Evolutionary conservation across 108 stramenopile species (phyloP).

Genomic region (Phaeodactylum tricornutum): DNA sequence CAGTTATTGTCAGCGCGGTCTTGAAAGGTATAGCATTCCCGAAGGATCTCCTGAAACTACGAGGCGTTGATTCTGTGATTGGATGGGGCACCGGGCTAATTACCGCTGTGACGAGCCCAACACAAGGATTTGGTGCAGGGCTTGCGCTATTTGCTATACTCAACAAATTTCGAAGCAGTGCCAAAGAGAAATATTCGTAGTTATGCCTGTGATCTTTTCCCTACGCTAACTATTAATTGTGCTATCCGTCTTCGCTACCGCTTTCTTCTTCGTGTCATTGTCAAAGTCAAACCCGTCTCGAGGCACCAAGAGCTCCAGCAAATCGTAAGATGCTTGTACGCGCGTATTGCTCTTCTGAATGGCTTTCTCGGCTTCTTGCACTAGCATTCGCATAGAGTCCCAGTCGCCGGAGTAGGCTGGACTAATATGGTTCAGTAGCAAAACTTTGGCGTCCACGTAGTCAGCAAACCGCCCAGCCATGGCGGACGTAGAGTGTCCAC

Average conservation of each 20-base stretch:
- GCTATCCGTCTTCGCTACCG: neutral
- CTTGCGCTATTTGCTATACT: conserved; percentile 26
- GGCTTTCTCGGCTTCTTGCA: conserved; percentile 10
- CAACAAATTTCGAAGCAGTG: no score
- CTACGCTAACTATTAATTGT: conserved; percentile 2
- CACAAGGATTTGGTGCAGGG: conserved; percentile 61
- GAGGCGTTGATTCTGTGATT: conserved; percentile 42
- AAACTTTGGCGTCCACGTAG: conserved; percentile 31
- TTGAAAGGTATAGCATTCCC: conserved; percentile 47
- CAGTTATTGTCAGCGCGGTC: conserved; percentile 77
- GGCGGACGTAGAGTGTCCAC: conserved; percentile 65
- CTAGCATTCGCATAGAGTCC: neutral
- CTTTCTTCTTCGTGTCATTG: neutral
- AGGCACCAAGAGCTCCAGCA: conserved; percentile 66
- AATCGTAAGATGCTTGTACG: conserved; percentile 56
- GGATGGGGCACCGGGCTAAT: conserved; percentile 57
- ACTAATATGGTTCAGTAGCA: conserved; percentile 74
- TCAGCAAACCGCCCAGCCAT: conserved; percentile 65
- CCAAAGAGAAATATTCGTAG: neutral
- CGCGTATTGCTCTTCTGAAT: conserved; percentile 22
- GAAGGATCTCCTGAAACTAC: conserved; percentile 46
- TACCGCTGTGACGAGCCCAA: conserved; percentile 60
- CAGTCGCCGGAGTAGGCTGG: conserved; percentile 7
- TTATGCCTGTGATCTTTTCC: neutral
- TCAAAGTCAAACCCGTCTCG: conserved; percentile 49